Base-by-base conservation (phyloP, 192 early-diverging fungal species). In the Backusella luteola region DNA sequence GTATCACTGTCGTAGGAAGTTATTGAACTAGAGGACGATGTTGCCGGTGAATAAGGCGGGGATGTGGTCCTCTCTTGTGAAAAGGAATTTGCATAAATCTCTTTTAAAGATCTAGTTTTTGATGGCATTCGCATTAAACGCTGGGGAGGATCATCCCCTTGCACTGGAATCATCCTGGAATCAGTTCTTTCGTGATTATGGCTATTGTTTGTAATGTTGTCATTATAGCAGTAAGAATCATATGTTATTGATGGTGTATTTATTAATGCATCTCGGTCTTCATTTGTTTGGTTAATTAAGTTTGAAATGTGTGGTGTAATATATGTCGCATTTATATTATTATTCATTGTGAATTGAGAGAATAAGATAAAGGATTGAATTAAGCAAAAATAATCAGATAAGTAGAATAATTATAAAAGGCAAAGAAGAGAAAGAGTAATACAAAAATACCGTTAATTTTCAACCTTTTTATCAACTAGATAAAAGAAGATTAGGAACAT, bases 101-200 rank as follows among this genome's bases (percentile, higher is more conserved):
- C 56, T 12, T 26, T 63, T 12, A 63, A 12, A 4, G 21, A 12
- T 26, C 26, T 63, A 23, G 14, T 26, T 23, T 12, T 23, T 56
- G 76, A 77, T 17, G 34, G 59, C 34, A 21, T 14, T 39, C 23
- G 32, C n/a, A 71, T n/a, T 36, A 77, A 35, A 8, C 21, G 26
- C 17, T 69, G 69, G 17, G 63, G 76, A 44, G 76, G 76, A 29
- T 77, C 76, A 53, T 77, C 4, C 0, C 70, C 76, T 32, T 77
- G 76, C 2, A 77, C 15, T 34, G 76, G 70, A 8, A 29, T 23
- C 21, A 63, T 63, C 3, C 7, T 29, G 29, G 12, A 63, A 1
- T 29, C 26, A 1, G 23, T 21, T n/a, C 29, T 23, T 3, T 63
- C 56, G 12, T 63, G 3, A 26, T 14, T 9, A 56, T 56, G n/a